Percentiles rank a stretch among this genome's conserved stretches.
Evolutionary conservation across 495 filamentous ascomycete genomes (phyloP).

Genomic region (Neurospora hispaniola): DNA sequence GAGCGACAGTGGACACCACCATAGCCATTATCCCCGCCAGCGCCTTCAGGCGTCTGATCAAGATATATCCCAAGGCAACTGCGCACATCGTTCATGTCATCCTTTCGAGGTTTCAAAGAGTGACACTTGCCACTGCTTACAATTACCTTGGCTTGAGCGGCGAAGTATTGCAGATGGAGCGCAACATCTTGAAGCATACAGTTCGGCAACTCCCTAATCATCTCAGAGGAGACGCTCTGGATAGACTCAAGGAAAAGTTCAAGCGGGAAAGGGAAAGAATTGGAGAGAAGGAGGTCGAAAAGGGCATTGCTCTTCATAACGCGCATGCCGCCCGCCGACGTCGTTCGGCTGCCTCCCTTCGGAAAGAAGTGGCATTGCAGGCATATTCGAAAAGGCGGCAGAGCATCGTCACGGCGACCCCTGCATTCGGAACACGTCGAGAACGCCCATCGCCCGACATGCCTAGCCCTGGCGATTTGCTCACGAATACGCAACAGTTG

Average conservation of each 20-base stretch:
- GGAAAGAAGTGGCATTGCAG: slow-evolving; percentile 75
- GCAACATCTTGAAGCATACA: slow-evolving; percentile 84
- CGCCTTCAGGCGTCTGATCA: slow-evolving; percentile 86
- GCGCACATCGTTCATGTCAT: slow-evolving; percentile 98
- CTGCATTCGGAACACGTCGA: not conserved
- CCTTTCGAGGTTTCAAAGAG: slow-evolving; percentile 81
- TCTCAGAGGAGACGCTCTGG: slow-evolving; percentile 71
- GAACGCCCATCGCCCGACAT: slow-evolving; percentile 27
- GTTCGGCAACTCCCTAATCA: slow-evolving; percentile 87
- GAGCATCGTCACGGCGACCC: not conserved
- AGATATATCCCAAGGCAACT: slow-evolving; percentile 89
- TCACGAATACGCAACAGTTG: slow-evolving; percentile 58
- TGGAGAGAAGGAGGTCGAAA: slow-evolving; percentile 71
- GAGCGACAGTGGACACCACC: slow-evolving; percentile 94
- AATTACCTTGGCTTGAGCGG: slow-evolving; percentile 84
- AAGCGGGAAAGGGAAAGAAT: slow-evolving; percentile 73
- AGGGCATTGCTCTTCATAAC: slow-evolving; percentile 95
- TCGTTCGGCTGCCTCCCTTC: slow-evolving; percentile 60
- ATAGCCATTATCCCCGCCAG: slow-evolving; percentile 97
- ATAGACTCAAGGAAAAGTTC: slow-evolving; percentile 89
- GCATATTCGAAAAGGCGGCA: slow-evolving; percentile 40
- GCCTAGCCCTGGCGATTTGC: slow-evolving; percentile 66
- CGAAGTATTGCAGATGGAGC: slow-evolving; percentile 84
- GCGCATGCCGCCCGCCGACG: slow-evolving; percentile 49
- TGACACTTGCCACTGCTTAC: slow-evolving; percentile 88